phyloP scores from a whole-genome alignment of 2,329 filamentous ascomycete genomes.

The Alternaria solani region DNA sequence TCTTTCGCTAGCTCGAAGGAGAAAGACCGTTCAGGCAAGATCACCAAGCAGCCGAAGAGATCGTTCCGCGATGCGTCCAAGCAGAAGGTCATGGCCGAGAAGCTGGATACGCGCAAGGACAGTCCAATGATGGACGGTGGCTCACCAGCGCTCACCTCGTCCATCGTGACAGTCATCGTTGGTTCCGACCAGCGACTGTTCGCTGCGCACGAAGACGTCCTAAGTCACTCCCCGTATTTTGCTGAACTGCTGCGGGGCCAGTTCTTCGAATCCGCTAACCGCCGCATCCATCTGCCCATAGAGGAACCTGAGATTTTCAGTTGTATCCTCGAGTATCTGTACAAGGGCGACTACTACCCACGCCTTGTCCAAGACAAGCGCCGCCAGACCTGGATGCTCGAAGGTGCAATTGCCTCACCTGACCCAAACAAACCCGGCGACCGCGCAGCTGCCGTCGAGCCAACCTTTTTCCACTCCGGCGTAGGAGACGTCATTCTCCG shows the following conservation, averaged over 20 bases:
- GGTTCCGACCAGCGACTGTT: constrained; percentile 87
- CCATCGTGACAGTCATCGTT: constrained; percentile 87
- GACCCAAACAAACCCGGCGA: constrained; percentile 63
- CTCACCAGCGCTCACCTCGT: constrained; percentile 65
- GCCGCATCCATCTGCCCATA: constrained; percentile 79
- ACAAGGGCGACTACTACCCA: constrained; percentile 96
- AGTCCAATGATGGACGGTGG: constrained; percentile 60
- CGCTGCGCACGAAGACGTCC: constrained; percentile 92
- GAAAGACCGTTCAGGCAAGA: constrained; percentile 87
- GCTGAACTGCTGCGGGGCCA: constrained; percentile 73
- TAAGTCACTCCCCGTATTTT: constrained; percentile 87
- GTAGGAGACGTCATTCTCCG: constrained; percentile 80
- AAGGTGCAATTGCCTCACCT: constrained; percentile 70
- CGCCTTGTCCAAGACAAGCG: constrained; percentile 87
- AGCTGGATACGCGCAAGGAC: constrained; percentile 67
- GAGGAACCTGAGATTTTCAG: constrained; percentile 92
- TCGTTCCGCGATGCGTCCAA: constrained; percentile 79
- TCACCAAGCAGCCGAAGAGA: constrained; percentile 79
- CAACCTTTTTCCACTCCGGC: constrained; percentile 79
- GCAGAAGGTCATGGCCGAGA: constrained; percentile 76
- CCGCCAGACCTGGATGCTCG: constrained; percentile 87
- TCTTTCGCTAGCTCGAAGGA: constrained; percentile 80
- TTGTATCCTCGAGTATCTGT: constrained; percentile 93
- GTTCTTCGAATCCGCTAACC: constrained; percentile 73
- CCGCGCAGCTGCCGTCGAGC: constrained; percentile 67